phyloP scores from a whole-genome alignment of 78 protist species.

The Emiliania huxleyi region DNA sequence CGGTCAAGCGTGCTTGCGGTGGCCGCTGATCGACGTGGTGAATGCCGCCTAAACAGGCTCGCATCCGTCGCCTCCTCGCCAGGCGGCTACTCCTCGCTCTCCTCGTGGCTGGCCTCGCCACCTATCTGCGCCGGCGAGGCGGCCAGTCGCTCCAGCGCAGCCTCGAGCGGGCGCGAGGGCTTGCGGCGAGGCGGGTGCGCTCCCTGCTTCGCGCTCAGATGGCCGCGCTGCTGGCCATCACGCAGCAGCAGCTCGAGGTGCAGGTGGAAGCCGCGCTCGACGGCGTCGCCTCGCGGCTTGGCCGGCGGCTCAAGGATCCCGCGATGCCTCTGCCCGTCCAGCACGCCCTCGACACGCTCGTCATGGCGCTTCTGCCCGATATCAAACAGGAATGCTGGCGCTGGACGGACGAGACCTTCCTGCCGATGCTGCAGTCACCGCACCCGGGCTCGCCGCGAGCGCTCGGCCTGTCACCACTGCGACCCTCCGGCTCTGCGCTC shows the following conservation, averaged over 20 bases:
- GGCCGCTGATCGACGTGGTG: no score
- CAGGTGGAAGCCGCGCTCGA: slow-evolving; percentile 1
- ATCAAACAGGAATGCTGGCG: background rate
- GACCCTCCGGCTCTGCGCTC: background rate
- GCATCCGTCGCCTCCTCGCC: no score
- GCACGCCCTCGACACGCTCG: background rate
- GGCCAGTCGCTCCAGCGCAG: no score
- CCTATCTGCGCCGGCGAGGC: no score
- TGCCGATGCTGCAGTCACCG: background rate
- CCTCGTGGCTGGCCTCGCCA: no score
- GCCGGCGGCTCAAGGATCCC: background rate
- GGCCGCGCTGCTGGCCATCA: no score
- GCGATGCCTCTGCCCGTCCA: background rate
- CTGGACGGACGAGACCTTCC: background rate
- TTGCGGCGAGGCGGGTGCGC: no score
- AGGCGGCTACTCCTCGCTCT: no score
- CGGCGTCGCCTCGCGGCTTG: background rate
- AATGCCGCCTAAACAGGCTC: no score
- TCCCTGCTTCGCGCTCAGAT: no score
- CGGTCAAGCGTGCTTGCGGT: no score
- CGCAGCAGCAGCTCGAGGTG: background rate
- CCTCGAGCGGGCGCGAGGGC: no score
- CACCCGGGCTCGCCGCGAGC: background rate
- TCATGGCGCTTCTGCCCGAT: background rate
- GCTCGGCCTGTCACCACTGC: background rate